Conservation (phyloP, 1,284 basidiomycete species). For the Fomitopsis betulina region DNA sequence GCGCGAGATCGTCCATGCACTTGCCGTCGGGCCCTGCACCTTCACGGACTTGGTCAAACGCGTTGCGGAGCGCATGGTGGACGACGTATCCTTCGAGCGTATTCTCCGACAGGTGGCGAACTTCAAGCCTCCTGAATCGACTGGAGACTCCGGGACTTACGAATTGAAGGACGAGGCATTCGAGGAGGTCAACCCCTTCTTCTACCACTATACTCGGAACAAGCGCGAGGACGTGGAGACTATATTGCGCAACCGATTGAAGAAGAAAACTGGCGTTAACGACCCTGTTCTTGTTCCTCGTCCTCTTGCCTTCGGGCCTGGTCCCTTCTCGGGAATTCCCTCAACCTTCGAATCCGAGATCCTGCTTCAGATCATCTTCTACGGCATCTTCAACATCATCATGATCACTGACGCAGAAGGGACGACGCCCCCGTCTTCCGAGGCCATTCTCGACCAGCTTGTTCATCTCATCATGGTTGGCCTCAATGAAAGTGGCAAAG, state of each 20-base stretch:
- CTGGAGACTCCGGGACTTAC: constrained; percentile 81
- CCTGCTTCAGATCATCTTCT: constrained; percentile 76
- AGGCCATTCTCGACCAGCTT: constrained; percentile 86
- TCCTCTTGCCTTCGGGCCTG: constrained; percentile 56
- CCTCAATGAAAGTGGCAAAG: constrained; percentile 59
- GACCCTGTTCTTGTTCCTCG: constrained; percentile 78
- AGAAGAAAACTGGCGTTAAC: constrained; percentile 56
- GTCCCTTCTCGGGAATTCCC: constrained; percentile 63
- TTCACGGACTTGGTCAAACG: constrained; percentile 93
- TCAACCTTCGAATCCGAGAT: constrained; percentile 62
- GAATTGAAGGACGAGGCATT: constrained; percentile 82
- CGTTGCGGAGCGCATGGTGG: constrained; percentile 85
- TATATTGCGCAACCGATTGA: constrained; percentile 65
- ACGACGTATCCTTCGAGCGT: constrained; percentile 82
- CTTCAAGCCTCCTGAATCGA: constrained; percentile 80
- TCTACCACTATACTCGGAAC: constrained; percentile 94
- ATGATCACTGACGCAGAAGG: constrained; percentile 54
- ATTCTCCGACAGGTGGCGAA: constrained; percentile 78
- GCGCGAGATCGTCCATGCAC: constrained; percentile 87
- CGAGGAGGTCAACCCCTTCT: constrained; percentile 92
- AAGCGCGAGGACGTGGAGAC: constrained; percentile 92
- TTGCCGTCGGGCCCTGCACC: constrained; percentile 84
- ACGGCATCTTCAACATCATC: constrained; percentile 67
- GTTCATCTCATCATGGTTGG: constrained; percentile 86
- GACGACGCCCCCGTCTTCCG: constrained; percentile 64